These are phyloP conservation scores for Sarocladium strictum DNA, from an alignment of 2,329 filamentous ascomycete species.

Conservation along the genomic window DNA sequence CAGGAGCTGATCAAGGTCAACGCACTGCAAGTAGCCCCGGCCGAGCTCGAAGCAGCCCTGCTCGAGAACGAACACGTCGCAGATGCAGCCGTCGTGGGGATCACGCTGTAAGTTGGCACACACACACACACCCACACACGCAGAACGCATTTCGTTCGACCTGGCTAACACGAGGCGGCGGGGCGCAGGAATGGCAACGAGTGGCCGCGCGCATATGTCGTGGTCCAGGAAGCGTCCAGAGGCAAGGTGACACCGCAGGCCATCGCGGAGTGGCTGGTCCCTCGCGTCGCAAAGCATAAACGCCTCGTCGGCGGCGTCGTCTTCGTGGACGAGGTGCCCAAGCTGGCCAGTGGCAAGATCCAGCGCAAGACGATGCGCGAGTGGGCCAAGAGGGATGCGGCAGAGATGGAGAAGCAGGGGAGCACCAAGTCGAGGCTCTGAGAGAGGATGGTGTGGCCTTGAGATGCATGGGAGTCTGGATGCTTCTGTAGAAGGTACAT, in stretches of 20 bases:
- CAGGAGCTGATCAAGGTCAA: slow-evolving; percentile 56
- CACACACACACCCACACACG: not conserved
- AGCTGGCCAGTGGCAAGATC: slow-evolving; percentile 53
- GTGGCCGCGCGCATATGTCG: slow-evolving; percentile 47
- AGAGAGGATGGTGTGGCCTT: not conserved
- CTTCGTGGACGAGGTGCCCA: slow-evolving; percentile 52
- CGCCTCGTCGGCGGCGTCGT: slow-evolving; percentile 43
- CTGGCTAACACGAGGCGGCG: too few species aligned
- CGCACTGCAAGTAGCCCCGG: slow-evolving; percentile 53
- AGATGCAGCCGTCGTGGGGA: slow-evolving; percentile 50
- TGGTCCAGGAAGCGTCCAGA: slow-evolving; percentile 39
- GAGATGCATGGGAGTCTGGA: too few species aligned
- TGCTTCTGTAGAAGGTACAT: too few species aligned
- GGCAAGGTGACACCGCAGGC: slow-evolving; percentile 41
- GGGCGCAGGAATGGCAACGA: slow-evolving; percentile 41
- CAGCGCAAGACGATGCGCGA: slow-evolving; percentile 49
- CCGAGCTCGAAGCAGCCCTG: slow-evolving; percentile 48
- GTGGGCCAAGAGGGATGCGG: slow-evolving; percentile 49
- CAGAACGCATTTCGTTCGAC: not conserved
- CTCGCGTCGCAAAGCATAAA: slow-evolving; percentile 46
- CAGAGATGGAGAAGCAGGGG: slow-evolving; percentile 18
- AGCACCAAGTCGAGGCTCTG: slow-evolving; percentile 24
- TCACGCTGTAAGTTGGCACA: slow-evolving; percentile 31
- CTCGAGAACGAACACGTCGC: slow-evolving; percentile 45
- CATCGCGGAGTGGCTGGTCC: slow-evolving; percentile 42